Conservation (phyloP, 441 rosid genomes). For the Populus hybrid region DNA sequence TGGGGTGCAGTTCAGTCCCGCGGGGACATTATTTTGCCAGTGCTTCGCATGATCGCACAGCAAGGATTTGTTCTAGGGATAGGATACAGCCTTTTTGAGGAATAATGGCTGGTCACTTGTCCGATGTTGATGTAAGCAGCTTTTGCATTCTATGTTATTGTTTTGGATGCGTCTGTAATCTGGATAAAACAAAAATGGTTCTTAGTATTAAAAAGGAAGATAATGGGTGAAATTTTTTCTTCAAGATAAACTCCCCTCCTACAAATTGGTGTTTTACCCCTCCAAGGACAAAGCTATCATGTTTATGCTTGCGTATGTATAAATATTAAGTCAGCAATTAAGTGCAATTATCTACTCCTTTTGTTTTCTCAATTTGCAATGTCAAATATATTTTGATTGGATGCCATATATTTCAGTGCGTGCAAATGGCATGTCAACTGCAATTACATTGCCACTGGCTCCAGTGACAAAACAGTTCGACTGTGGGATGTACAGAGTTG, state of each 20-base stretch:
- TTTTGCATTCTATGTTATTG: not conserved
- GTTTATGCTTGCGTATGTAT: slow-evolving; percentile 1
- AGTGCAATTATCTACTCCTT: not conserved
- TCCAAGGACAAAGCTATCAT: not conserved
- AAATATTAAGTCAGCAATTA: not conserved
- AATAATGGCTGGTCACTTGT: slow-evolving; percentile 97
- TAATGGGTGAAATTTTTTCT: not conserved
- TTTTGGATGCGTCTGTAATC: not conserved
- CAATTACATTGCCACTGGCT: slow-evolving; percentile 93
- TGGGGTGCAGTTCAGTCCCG: slow-evolving; percentile 94
- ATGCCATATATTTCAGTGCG: slow-evolving; percentile 56
- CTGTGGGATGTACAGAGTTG: slow-evolving; percentile 94
- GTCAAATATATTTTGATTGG: slow-evolving; percentile 6
- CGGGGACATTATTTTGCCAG: slow-evolving; percentile 95
- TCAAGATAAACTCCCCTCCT: not conserved
- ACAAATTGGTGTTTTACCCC: not conserved
- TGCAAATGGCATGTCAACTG: slow-evolving; percentile 99
- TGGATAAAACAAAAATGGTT: not conserved
- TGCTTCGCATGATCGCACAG: slow-evolving; percentile 96
- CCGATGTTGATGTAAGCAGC: slow-evolving; percentile 90
- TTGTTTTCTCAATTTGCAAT: not conserved
- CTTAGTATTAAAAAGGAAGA: not conserved
- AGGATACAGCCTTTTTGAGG: slow-evolving; percentile 86
- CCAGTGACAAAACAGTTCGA: slow-evolving; percentile 91
- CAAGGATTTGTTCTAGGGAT: slow-evolving; percentile 95